Evolutionary conservation across 768 basidiomycete species (phyloP).

Genomic region (Suillus weaverae): DNA sequence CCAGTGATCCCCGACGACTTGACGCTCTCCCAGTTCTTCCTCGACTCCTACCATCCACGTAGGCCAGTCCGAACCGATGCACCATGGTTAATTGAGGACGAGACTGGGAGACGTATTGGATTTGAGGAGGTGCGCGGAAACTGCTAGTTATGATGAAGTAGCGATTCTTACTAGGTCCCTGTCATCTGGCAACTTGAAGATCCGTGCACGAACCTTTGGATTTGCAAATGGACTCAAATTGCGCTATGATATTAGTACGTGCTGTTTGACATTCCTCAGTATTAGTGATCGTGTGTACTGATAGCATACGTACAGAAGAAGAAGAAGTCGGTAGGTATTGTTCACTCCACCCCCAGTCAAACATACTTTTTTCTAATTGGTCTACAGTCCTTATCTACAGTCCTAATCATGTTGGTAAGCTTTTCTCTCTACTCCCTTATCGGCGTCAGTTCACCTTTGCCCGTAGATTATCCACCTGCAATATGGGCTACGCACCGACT

Average conservation of each 20-base stretch:
- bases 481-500: constrained; percentile 63
- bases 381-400: constrained; percentile 60
- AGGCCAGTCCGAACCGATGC: constrained; percentile 45
- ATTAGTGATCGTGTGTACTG: constrained; percentile 5
- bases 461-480: constrained; percentile 51
- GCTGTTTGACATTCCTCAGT: not conserved
- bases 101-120: constrained; percentile 43
- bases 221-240: constrained; percentile 55
- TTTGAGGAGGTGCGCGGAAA: constrained; percentile 48
- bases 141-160: not conserved
- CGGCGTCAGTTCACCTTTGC: constrained; percentile 4
- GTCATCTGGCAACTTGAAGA: constrained; percentile 23
- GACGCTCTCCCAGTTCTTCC: constrained; percentile 65
- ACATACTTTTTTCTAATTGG: constrained; percentile 4
- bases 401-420: constrained; percentile 60
- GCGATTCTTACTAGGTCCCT: not conserved
- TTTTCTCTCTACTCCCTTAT: not conserved
- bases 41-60: constrained; percentile 43
- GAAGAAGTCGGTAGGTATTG: constrained; percentile 50
- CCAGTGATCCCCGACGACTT: constrained; percentile 59
- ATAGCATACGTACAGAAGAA: constrained; percentile 34
- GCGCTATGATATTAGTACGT: constrained; percentile 50
- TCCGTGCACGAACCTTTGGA: constrained; percentile 44
- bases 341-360: not conserved
- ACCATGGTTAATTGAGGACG: constrained; percentile 66